Evolutionary conservation across 2,329 filamentous ascomycete species (phyloP), one percentile per base, ranked within the genome.

Genomic region (Phialemonium atrogriseum): DNA sequence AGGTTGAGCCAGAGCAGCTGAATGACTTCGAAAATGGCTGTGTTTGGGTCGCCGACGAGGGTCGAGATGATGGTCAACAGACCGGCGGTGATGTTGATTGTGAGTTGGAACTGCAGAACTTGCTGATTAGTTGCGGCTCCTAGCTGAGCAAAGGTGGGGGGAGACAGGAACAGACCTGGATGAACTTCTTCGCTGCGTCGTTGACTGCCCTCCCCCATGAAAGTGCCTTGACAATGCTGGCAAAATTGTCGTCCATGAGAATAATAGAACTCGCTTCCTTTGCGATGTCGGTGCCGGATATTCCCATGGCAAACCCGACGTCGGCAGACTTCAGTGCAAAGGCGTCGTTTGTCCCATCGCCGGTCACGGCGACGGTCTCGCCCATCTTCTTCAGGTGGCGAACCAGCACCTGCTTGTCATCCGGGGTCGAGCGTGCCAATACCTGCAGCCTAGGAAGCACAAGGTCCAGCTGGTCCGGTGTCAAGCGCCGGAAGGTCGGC

Each of bases 221-320:
- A 33, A 80, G 62, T 3, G 72, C 75, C 30, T 71, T 77, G 34
- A 79, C 71, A 31, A 78, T 62, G 3, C 70, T 67, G 9, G 60
- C 52, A 36, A 78, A 77, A 47, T 77, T 76, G 44, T 77, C 73
- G 42, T 77, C 72, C 28, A 77, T 60, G 7, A 77, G 61, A 37
- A 78, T 73, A 39, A 78, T 77, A 3, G 70, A 71, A 10, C 70
- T 73, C 3, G 73, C 73, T 45, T 76, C 71, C 46, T 77, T 77
- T 20, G 73, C 71, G 4, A 78, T 72, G 39, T 77, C 73, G 1
- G 73, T 77, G 13, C 73, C 73, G 14, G 68, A 63, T 34, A 74
- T 65, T 11, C 71, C 73, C 73, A 77, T 77, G 8, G 70, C 71
- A 43, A 78, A 76, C 4, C 73, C 73, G 4, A 78, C 71, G 42